phyloP scores from a whole-genome alignment of 345 rosid genomes.

The Gossypium bickii region DNA sequence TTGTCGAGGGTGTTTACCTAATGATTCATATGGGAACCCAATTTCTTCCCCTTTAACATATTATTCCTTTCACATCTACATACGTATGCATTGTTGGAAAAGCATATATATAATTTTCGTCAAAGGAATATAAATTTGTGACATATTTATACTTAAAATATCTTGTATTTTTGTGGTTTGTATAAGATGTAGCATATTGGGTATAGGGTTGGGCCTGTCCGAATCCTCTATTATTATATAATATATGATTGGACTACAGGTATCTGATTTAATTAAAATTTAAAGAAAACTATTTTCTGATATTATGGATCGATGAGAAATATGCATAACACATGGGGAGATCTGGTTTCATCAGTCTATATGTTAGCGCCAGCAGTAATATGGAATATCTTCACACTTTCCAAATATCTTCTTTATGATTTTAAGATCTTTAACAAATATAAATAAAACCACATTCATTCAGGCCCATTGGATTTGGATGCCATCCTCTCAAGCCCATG shows the following conservation, averaged over 20 bases:
- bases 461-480: too few relatives aligned
- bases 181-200: not conserved
- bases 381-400: too few relatives aligned
- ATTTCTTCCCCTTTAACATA: constrained; percentile 5
- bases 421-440: too few relatives aligned
- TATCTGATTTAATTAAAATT: not conserved
- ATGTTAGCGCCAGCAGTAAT: too few relatives aligned
- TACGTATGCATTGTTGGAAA: constrained; percentile 30
- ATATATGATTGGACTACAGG: not conserved
- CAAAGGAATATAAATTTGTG: constrained; percentile 14
- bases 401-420: too few relatives aligned
- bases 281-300: not conserved
- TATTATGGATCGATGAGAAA: not conserved
- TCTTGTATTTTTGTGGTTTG: not conserved
- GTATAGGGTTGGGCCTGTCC: not conserved
- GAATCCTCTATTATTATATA: not conserved
- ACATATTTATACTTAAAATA: not conserved
- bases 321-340: not conserved
- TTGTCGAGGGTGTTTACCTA: not conserved
- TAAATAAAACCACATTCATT: too few relatives aligned
- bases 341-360: not conserved
- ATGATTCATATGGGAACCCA: not conserved
- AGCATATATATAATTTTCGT: constrained; percentile 14
- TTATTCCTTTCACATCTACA: constrained; percentile 22
- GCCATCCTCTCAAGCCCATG: too few relatives aligned